Conservation (phyloP, 805 yeast species). For the Tetrapisispora phaffii region DNA sequence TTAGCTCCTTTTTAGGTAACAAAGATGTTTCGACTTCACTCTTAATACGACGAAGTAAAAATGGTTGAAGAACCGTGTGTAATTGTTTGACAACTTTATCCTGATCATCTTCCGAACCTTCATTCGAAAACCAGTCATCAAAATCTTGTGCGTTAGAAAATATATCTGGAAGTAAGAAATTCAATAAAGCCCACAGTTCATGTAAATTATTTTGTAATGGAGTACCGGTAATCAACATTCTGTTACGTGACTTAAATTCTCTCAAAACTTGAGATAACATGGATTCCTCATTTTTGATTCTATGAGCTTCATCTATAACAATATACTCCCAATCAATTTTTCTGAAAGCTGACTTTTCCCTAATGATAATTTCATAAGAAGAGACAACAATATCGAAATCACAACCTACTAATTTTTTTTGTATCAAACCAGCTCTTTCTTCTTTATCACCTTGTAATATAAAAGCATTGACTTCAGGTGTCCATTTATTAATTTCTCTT, state of each 20-base stretch:
- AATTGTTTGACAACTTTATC: slow-evolving; percentile 54
- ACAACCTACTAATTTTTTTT: slow-evolving; percentile 41
- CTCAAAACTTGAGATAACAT: slow-evolving; percentile 64
- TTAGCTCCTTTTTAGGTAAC: slow-evolving; percentile 65
- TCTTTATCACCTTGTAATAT: slow-evolving; percentile 69
- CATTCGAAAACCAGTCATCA: slow-evolving; percentile 60
- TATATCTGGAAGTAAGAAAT: slow-evolving; percentile 69
- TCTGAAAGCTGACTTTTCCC: slow-evolving; percentile 56
- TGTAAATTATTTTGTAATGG: slow-evolving; percentile 73
- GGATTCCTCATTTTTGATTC: slow-evolving; percentile 70
- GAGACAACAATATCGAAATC: slow-evolving; percentile 65
- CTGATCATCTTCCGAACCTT: slow-evolving; percentile 33
- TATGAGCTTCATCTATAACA: slow-evolving; percentile 70
- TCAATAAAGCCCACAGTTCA: slow-evolving; percentile 73
- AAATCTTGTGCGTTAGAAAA: slow-evolving; percentile 64
- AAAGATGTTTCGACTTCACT: slow-evolving; percentile 74
- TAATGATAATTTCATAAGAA: slow-evolving; percentile 68
- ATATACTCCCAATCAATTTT: slow-evolving; percentile 72
- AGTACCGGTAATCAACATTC: slow-evolving; percentile 71
- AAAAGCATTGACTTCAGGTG: slow-evolving; percentile 65
- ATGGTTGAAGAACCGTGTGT: slow-evolving; percentile 69
- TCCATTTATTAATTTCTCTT: slow-evolving; percentile 68
- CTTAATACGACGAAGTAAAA: slow-evolving; percentile 64
- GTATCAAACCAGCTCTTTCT: slow-evolving; percentile 46
- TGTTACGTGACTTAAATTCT: slow-evolving; percentile 57